These are phyloP conservation scores for Xylariaceae sp. DNA, from an alignment of 2,329 filamentous ascomycete genomes.

Conservation along the genomic window DNA sequence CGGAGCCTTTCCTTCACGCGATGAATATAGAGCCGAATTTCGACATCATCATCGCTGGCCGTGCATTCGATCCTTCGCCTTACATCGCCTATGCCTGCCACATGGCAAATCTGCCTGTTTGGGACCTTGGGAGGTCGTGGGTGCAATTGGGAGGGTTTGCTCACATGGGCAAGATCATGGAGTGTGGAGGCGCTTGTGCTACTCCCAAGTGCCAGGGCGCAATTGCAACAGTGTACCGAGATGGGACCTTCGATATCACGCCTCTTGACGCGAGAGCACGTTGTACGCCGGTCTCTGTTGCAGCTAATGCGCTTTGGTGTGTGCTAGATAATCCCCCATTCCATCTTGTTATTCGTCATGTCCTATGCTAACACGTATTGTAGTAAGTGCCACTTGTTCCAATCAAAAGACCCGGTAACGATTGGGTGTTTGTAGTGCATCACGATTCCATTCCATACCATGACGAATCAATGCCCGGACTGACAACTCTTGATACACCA, in stretches of 20 bases:
- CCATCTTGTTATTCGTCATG: too few relatives aligned
- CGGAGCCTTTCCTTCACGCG: conserved; percentile 38
- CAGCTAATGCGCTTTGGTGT: conserved; percentile 45
- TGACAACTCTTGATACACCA: too few relatives aligned
- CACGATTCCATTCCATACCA: too few relatives aligned
- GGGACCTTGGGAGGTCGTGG: conserved; percentile 10
- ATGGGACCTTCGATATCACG: conserved; percentile 44
- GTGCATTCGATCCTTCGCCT: conserved; percentile 39
- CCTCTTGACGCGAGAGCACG: conserved; percentile 36
- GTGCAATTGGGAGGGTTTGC: conserved; percentile 33
- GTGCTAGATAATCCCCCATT: too few relatives aligned
- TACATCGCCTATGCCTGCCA: conserved; percentile 37
- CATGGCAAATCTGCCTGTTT: conserved; percentile 13
- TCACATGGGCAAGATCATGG: conserved; percentile 55
- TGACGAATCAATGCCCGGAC: too few relatives aligned
- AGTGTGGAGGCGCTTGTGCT: conserved; percentile 47
- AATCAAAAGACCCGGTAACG: too few relatives aligned
- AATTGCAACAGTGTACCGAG: conserved; percentile 36
- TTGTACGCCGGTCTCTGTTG: conserved; percentile 47
- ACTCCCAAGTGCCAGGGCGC: conserved; percentile 42
- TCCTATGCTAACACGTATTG: too few relatives aligned
- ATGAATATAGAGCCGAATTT: conserved; percentile 26
- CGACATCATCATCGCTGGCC: conserved; percentile 45
- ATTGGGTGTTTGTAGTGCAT: too few relatives aligned
- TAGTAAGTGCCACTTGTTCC: too few relatives aligned